Percentiles rank a stretch among this genome's conserved stretches.
These are phyloP conservation scores for Austropuccinia psidii DNA, from an alignment of 1,284 basidiomycete genomes.

Conservation along the genomic window DNA sequence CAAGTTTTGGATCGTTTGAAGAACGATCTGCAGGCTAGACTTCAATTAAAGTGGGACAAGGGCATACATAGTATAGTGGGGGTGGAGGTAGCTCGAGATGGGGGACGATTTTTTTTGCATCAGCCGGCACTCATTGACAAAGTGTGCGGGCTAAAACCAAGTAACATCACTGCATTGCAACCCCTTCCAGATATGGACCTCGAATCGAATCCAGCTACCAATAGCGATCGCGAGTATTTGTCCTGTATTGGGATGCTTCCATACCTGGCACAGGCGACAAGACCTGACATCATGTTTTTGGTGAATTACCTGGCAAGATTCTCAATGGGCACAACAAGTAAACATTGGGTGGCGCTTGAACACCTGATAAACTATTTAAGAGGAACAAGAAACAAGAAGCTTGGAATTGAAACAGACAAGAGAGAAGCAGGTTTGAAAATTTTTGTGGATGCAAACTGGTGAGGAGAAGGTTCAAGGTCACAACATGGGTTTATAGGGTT, in stretches of 20 bases:
- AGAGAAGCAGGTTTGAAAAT: background rate
- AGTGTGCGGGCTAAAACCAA: background rate
- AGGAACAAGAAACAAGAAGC: background rate
- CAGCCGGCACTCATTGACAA: background rate
- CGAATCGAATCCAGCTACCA: background rate
- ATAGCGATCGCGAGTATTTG: background rate
- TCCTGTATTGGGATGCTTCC: background rate
- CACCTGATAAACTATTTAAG: background rate
- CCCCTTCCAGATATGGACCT: background rate
- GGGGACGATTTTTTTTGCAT: background rate
- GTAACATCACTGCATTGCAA: background rate
- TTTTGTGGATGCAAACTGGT: too few relatives aligned
- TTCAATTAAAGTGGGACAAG: background rate
- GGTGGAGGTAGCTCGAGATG: too few relatives aligned
- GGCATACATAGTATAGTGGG: background rate
- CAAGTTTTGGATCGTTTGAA: background rate
- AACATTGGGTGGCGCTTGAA: background rate
- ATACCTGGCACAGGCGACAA: background rate
- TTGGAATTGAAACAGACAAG: background rate
- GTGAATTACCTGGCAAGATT: background rate
- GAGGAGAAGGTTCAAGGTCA: too few relatives aligned
- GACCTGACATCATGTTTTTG: background rate
- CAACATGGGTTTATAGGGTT: too few relatives aligned
- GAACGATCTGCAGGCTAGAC: background rate
- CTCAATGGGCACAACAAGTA: background rate